Percentiles rank a stretch among this genome's conserved stretches.
These are phyloP conservation scores for Tetrahymena elliotti DNA, from an alignment of 73 alveolate genomes.

Conservation along the genomic window DNA sequence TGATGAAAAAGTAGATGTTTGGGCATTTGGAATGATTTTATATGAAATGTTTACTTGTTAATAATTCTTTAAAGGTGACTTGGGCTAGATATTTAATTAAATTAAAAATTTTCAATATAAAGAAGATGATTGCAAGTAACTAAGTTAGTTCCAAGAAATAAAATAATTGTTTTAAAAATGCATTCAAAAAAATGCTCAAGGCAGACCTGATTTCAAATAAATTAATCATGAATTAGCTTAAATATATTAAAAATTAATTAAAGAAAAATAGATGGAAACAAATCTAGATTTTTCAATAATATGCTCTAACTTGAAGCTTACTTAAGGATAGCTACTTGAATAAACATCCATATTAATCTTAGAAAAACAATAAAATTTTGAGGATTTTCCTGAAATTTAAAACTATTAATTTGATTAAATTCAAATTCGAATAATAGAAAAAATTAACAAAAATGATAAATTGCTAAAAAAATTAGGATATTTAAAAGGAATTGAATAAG, in stretches of 20 bases:
- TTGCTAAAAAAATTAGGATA: background rate
- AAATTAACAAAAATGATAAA: background rate
- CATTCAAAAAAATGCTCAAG: background rate
- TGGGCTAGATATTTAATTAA: background rate
- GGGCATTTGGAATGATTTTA: background rate
- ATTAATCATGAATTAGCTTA: background rate
- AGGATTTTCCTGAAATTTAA: background rate
- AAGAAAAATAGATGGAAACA: too few relatives aligned
- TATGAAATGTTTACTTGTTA: background rate
- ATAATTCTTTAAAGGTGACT: background rate
- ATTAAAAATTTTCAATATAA: background rate
- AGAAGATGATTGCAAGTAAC: background rate
- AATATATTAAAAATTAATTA: too few relatives aligned
- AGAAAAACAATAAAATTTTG: too few relatives aligned
- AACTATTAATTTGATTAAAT: background rate
- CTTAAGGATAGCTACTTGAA: background rate
- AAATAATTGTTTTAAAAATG: background rate
- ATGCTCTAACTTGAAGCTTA: background rate
- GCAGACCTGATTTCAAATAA: background rate
- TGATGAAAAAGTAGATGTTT: background rate
- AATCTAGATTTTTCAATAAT: too few relatives aligned
- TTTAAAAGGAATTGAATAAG: background rate
- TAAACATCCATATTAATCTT: too few relatives aligned
- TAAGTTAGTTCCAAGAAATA: too few relatives aligned
- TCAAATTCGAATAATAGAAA: background rate